A percentile compares a stretch with the other conserved stretches of the same genome.
These are phyloP conservation scores for Neolentinus lepideus DNA, from an alignment of 1,284 basidiomycete species.

Conservation along the genomic window DNA sequence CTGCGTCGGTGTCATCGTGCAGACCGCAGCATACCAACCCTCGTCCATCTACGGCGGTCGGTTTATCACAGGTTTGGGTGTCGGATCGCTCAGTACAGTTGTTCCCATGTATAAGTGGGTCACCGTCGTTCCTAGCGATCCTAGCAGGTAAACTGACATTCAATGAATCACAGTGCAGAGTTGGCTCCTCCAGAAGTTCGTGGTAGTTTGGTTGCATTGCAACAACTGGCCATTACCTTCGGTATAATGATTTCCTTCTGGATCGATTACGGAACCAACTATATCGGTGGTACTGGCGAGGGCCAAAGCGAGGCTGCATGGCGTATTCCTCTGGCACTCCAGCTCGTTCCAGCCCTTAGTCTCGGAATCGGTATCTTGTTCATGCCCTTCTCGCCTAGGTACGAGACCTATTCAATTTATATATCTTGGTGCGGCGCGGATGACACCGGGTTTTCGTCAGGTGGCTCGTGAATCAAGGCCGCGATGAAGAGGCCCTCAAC, in stretches of 20 bases:
- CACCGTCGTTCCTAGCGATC: constrained; percentile 12
- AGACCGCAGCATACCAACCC: constrained; percentile 46
- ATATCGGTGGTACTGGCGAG: constrained; percentile 54
- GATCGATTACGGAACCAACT: constrained; percentile 76
- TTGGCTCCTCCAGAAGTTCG: constrained; percentile 79
- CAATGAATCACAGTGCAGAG: constrained; percentile 34
- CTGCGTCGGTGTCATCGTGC: constrained; percentile 63
- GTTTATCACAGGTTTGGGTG: constrained; percentile 70
- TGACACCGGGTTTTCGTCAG: constrained; percentile 23
- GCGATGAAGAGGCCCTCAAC: constrained; percentile 65
- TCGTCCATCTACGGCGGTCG: constrained; percentile 66
- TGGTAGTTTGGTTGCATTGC: constrained; percentile 75
- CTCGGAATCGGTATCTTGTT: constrained; percentile 58
- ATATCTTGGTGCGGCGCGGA: background rate
- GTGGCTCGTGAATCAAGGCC: constrained; percentile 67
- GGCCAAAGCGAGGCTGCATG: constrained; percentile 62
- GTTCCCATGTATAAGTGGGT: constrained; percentile 70
- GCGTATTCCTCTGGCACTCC: constrained; percentile 71
- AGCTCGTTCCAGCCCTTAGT: constrained; percentile 67
- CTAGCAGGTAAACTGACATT: background rate
- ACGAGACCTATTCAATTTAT: constrained; percentile 8
- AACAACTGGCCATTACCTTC: constrained; percentile 77
- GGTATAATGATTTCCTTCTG: constrained; percentile 71
- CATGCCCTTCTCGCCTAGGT: constrained; percentile 69
- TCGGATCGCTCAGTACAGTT: constrained; percentile 69